A percentile compares a stretch with the other conserved stretches of the same genome.
phyloP scores from a whole-genome alignment of 192 early-diverging fungal genomes.

The Chytriomyces sp. region DNA sequence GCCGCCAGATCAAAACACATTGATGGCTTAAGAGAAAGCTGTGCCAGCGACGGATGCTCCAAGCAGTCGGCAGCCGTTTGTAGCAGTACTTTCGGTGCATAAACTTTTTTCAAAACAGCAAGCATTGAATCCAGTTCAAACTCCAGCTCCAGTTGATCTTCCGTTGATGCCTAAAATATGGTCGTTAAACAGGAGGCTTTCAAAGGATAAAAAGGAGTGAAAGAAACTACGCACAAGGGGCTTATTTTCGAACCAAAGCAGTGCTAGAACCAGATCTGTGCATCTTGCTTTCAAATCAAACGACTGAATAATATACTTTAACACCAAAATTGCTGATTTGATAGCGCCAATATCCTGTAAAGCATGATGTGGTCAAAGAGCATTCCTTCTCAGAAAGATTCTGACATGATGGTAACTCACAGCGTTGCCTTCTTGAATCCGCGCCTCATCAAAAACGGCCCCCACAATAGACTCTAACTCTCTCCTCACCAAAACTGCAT shows the following conservation, averaged over 20 bases:
- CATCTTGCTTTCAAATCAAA: background rate
- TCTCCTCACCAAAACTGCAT: background rate
- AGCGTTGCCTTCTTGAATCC: background rate
- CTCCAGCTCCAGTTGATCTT: conserved; percentile 8
- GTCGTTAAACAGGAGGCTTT: background rate
- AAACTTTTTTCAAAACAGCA: conserved; percentile 3
- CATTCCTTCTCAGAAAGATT: background rate
- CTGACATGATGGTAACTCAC: background rate
- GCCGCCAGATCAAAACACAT: conserved; percentile 13
- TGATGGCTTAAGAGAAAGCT: background rate
- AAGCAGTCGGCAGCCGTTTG: background rate
- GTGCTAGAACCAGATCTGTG: background rate
- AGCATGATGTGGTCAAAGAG: too few species aligned
- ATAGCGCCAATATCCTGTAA: background rate
- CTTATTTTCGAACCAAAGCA: background rate
- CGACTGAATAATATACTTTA: background rate
- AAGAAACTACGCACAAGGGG: background rate
- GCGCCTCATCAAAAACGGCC: background rate
- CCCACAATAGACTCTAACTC: background rate
- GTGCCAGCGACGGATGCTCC: background rate
- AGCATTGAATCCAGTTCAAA: conserved; percentile 7
- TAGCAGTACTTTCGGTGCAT: conserved; percentile 8
- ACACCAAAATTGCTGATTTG: background rate
- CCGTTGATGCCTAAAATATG: background rate
- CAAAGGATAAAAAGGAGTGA: background rate